Evolutionary conservation across 2,329 filamentous ascomycete genomes (phyloP), one percentile per base, ranked within the genome.

Genomic region (Pezicula neosporulosa): DNA sequence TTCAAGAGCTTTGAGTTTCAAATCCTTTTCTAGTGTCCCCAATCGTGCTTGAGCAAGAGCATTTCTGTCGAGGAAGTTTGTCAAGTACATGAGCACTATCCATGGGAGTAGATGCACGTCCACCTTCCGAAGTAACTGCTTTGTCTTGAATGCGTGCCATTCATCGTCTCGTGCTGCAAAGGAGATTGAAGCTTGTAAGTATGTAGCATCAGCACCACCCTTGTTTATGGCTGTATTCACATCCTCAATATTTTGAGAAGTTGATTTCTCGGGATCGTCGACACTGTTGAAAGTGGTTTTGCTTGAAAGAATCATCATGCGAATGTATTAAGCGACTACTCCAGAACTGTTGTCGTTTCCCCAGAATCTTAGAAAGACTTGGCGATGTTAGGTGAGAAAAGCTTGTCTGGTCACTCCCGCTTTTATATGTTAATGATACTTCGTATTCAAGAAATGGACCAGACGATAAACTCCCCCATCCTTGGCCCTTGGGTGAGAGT

Each of bases 1-100:
- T 28, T 61, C 54, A 4, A 66, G 68, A 12, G 69, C 70, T 1
- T 64, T 67, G 48, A 76, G 57, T n/a, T 67, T 63, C 16, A 73
- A 59, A 42, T 72, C 69, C 27, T 63, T 58, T 43, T 68, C 61
- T 7, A 70, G 55, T 13, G 51, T 47, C 27, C 63, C 58, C 10
- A 63, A 57, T 48, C 67, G 64, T 10, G 65, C 66, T 33, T 66
- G 62, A 5, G 64, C 65, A 55, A 67, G 61, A 18, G 61, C 59
- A 43, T 68, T 70, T 39, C 62, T 56, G 44, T 70, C 66, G 33
- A 69, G 56, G 36, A 64, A 64, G 18, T 59, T 68, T 19, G 69
- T 56, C 13, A 69, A 68, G 42, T 73, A 74, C 61, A 74, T 70
- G 6, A 70, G 19, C 16, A 39, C 37, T n/a, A 39, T 39, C 36